Conservation (phyloP, 345 rosid genomes). For the Acer yangbiense region DNA sequence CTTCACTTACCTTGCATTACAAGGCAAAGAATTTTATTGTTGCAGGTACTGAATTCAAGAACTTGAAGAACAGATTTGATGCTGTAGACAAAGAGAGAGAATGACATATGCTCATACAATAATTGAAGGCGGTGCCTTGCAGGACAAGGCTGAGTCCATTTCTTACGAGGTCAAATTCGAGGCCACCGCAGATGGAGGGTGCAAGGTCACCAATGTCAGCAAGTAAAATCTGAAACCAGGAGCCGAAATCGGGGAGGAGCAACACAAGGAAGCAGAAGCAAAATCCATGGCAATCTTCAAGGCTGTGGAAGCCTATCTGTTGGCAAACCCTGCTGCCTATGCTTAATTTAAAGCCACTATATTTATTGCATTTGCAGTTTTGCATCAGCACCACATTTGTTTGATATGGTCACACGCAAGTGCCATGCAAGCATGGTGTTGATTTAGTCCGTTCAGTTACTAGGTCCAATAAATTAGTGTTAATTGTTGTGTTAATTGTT, state of each 20-base stretch:
- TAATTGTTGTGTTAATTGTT: no score
- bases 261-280: constrained; percentile 38
- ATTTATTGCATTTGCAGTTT: neutral
- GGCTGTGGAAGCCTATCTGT: constrained; percentile 39
- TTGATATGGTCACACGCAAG: no score
- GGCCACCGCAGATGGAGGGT: constrained; percentile 28
- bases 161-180: constrained; percentile 32
- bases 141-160: constrained; percentile 30
- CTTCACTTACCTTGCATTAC: neutral
- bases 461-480: no score
- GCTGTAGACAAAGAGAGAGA: constrained; percentile 30
- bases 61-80: constrained; percentile 33
- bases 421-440: no score
- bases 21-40: neutral
- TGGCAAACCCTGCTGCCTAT: constrained; percentile 34
- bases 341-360: neutral
- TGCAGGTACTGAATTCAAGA: constrained; percentile 23
- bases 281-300: constrained; percentile 34
- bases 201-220: constrained; percentile 21
- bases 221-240: constrained; percentile 25
- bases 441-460: no score
- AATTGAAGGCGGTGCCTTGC: constrained; percentile 35
- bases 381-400: neutral
- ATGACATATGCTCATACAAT: constrained; percentile 15
- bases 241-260: constrained; percentile 27